Conservation (phyloP, 306 rosid genomes). For the Potentilla sterilis region DNA sequence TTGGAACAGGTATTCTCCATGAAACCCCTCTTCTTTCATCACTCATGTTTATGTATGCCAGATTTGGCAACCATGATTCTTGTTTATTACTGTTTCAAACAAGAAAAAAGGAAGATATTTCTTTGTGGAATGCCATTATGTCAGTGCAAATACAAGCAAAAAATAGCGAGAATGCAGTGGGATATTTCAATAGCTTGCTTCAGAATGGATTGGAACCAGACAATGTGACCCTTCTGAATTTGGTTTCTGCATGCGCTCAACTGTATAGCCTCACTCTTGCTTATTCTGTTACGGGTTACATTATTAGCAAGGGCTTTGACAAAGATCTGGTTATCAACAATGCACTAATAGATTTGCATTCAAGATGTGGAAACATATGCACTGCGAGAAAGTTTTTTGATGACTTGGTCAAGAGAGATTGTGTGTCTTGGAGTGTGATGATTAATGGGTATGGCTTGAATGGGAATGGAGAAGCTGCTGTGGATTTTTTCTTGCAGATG, state of each 20-base stretch:
- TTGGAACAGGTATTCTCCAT: conserved; percentile 15
- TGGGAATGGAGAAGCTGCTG: conserved; percentile 34
- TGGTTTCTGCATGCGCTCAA: conserved; percentile 32
- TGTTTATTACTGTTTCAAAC: conserved; percentile 24
- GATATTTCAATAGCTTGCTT: conserved; percentile 22
- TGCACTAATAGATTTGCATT: conserved; percentile 32
- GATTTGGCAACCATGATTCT: conserved; percentile 17
- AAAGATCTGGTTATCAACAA: conserved; percentile 22
- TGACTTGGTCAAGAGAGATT: conserved; percentile 19
- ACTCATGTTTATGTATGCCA: conserved; percentile 36
- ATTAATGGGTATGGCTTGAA: conserved; percentile 34
- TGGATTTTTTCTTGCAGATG: conserved; percentile 36
- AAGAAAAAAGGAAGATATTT: conserved; percentile 28
- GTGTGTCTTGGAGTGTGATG: conserved; percentile 35
- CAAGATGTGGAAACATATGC: conserved; percentile 30
- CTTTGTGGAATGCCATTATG: conserved; percentile 36
- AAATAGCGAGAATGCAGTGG: conserved; percentile 16
- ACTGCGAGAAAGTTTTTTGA: conserved; percentile 34
- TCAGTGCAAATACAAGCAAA: conserved; percentile 24
- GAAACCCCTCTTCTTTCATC: conserved; percentile 31
- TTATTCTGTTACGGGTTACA: conserved; percentile 14
- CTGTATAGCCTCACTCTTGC: conserved; percentile 20
- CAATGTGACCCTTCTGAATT: conserved; percentile 25
- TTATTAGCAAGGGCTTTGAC: conserved; percentile 27
- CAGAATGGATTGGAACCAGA: conserved; percentile 32